Evolutionary conservation across 2,329 filamentous ascomycete species (phyloP).

Genomic region (Celoporthe dispersa): DNA sequence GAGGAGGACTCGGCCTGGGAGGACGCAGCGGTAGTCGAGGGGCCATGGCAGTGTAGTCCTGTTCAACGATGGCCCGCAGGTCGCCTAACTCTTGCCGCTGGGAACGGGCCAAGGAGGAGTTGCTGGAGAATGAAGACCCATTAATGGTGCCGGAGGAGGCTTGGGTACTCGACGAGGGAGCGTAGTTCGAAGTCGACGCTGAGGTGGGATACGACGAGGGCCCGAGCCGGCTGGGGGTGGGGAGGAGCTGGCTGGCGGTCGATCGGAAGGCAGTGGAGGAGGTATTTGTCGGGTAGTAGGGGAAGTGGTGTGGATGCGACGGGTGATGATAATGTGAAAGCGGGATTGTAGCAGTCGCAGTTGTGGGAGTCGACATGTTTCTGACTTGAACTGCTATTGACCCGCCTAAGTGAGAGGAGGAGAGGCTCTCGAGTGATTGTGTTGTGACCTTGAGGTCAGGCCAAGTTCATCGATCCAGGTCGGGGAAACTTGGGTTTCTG

Average conservation of each 20-base stretch:
- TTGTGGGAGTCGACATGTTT: constrained; percentile 81
- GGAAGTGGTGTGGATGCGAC: constrained; percentile 52
- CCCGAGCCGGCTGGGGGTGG: constrained; percentile 45
- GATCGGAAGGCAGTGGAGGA: constrained; percentile 41
- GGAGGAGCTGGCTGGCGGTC: constrained; percentile 42
- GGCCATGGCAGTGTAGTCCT: constrained; percentile 45
- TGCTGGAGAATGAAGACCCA: constrained; percentile 29
- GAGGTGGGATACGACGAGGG: constrained; percentile 36
- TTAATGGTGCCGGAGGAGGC: constrained; percentile 36
- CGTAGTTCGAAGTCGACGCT: constrained; percentile 31
- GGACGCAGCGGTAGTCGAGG: constrained; percentile 35
- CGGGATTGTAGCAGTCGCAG: constrained; percentile 73
- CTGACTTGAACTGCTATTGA: constrained; percentile 27
- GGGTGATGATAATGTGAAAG: constrained; percentile 67
- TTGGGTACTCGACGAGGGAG: constrained; percentile 28
- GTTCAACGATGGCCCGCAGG: constrained; percentile 30
- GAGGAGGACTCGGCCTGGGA: constrained; percentile 35
- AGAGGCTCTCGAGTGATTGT: constrained; percentile 23
- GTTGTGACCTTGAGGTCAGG: constrained; percentile 11
- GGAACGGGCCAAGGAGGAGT: constrained; percentile 29
- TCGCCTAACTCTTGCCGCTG: constrained; percentile 32
- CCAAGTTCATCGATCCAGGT: constrained; percentile 2
- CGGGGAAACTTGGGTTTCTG: constrained; percentile 12
- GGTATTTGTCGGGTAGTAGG: constrained; percentile 53
- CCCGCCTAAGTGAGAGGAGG: constrained; percentile 24